These are phyloP conservation scores for Lactarius indigo DNA, from an alignment of 768 basidiomycete genomes.

Conservation along the genomic window DNA sequence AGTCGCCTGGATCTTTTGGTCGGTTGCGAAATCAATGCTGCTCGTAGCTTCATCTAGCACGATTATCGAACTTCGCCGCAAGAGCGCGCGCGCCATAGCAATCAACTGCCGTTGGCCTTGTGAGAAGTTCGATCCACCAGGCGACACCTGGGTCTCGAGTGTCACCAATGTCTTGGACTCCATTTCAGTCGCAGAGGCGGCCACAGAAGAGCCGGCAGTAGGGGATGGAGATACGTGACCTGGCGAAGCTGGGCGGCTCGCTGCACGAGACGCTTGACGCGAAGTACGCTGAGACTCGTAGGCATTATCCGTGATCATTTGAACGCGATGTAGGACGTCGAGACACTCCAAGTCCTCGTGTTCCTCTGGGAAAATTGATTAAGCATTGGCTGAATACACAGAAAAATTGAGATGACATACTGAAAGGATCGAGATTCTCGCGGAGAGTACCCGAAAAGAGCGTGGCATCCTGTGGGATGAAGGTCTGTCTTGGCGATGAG, in stretches of 20 bases:
- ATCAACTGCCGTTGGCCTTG: slow-evolving; percentile 89
- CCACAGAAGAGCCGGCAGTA: slow-evolving; percentile 40
- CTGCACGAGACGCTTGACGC: slow-evolving; percentile 42
- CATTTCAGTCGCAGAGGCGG: slow-evolving; percentile 42
- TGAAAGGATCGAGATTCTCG: slow-evolving; percentile 73
- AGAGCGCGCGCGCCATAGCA: slow-evolving; percentile 78
- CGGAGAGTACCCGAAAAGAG: slow-evolving; percentile 78
- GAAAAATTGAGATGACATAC: slow-evolving; percentile 32
- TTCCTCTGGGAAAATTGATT: slow-evolving; percentile 45
- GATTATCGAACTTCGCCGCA: slow-evolving; percentile 68
- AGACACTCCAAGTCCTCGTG: slow-evolving; percentile 76
- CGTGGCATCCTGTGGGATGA: slow-evolving; percentile 70
- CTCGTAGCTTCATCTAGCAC: slow-evolving; percentile 83
- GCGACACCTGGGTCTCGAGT: slow-evolving; percentile 75
- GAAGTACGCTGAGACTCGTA: slow-evolving; percentile 50
- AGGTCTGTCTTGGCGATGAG: slow-evolving; percentile 47
- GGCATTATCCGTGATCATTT: slow-evolving; percentile 58
- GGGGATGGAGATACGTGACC: slow-evolving; percentile 36
- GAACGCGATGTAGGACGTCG: slow-evolving; percentile 79
- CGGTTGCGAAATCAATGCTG: slow-evolving; percentile 84
- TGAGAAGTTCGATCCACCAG: slow-evolving; percentile 88
- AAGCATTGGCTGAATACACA: not conserved
- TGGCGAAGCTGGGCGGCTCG: slow-evolving; percentile 45
- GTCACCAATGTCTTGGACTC: slow-evolving; percentile 56
- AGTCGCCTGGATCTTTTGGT: slow-evolving; percentile 84